Evolutionary conservation across 768 basidiomycete genomes (phyloP), one percentile per base, ranked within the genome.

Genomic region (Nidularia sp.): DNA sequence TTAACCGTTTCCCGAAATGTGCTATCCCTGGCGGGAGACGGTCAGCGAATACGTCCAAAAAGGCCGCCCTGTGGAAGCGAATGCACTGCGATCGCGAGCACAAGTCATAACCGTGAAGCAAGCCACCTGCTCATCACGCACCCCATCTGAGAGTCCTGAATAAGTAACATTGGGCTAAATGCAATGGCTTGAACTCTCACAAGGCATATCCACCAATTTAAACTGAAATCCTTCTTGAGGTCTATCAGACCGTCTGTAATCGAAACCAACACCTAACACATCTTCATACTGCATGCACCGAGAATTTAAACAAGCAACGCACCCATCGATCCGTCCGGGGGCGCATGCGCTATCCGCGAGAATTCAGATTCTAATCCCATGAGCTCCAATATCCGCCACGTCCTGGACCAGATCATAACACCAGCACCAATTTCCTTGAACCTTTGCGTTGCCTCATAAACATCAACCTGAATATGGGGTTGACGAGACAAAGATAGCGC

Each of bases 381-480:
- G 9, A 62, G 58, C 29, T 70, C 62, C 54, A 81, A 56, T n/a
- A 78, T 66, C 4, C 62, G 64, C 73, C 75, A 76, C 6, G 77
- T 77, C 36, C 76, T 64, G 6, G 61, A 60, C 79, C 77, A 78
- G 4, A 80, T 69, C 65, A 62, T 73, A 43, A 65, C 78, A 43
- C 61, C 79, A 3, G 79, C 79, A 5, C 78, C 78, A 32, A 79
- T 77, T 55, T 81, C 78, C 46, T 66, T 73, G 62, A 79, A 77
- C 18, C 67, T 67, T 3, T 61, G 69, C 1, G 78, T 70, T 3
- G 76, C 69, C 63, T 81, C 80, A 53, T 80, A 81, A 3, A 81
- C 53, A 52, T 75, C 65, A 10, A 76, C 65, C 51, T 70, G 63
- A 15, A 77, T 59, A 57, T 70, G 55, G 2, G 62, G 41, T 6